Evolutionary conservation across 1,284 basidiomycete species (phyloP).

Genomic region (Fistulinella cinereoalba): DNA sequence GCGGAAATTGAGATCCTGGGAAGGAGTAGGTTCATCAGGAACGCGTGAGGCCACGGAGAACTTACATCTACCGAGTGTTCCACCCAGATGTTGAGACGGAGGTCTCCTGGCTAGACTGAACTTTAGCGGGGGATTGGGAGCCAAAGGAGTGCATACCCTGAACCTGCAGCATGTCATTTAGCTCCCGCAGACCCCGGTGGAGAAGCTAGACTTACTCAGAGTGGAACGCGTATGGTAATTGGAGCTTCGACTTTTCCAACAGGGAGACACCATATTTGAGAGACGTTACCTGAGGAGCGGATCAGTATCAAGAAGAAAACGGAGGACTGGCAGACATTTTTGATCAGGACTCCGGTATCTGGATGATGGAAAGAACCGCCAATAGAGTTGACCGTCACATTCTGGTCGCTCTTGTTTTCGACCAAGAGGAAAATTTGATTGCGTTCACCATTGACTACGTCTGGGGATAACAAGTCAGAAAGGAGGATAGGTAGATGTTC

Average conservation of each 20-base stretch:
- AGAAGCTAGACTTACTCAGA: slow-evolving; percentile 67
- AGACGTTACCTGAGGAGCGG: slow-evolving; percentile 55
- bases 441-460: slow-evolving; percentile 83
- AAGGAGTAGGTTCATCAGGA: slow-evolving; percentile 1
- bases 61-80: slow-evolving; percentile 67
- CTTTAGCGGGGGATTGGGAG: slow-evolving; percentile 2
- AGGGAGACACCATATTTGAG: slow-evolving; percentile 61
- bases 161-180: slow-evolving; percentile 44
- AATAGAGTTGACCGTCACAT: slow-evolving; percentile 71
- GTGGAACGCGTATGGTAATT: slow-evolving; percentile 74
- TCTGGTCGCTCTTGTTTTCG: slow-evolving; percentile 74
- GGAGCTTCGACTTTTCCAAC: slow-evolving; percentile 61
- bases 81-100: slow-evolving; percentile 77
- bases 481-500: background rate
- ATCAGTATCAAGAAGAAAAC: too few relatives aligned
- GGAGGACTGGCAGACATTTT: slow-evolving; percentile 63
- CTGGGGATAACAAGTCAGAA: slow-evolving; percentile 39
- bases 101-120: slow-evolving; percentile 63
- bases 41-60: slow-evolving; percentile 13
- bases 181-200: slow-evolving; percentile 3
- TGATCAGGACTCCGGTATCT: slow-evolving; percentile 63
- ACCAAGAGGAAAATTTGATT: slow-evolving; percentile 68
- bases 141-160: slow-evolving; percentile 44
- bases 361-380: slow-evolving; percentile 73
- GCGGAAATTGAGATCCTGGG: slow-evolving; percentile 55